Percentiles rank a stretch among this genome's conserved stretches.
These are phyloP conservation scores for Hypoxylon sp. DNA, from an alignment of 2,329 filamentous ascomycete genomes.

Conservation along the genomic window DNA sequence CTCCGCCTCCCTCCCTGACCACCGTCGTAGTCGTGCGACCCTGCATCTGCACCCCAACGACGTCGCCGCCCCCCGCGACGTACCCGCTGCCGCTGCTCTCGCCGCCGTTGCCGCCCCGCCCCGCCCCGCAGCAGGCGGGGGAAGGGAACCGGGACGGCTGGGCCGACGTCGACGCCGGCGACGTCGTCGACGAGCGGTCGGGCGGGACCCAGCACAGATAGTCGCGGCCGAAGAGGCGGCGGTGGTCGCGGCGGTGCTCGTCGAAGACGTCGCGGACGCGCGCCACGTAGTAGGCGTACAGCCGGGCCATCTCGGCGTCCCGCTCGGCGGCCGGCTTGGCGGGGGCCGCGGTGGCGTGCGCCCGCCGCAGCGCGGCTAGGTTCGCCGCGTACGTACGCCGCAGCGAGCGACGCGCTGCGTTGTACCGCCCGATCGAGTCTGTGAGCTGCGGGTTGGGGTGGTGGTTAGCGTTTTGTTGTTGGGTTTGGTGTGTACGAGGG, in stretches of 20 bases:
- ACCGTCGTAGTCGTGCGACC: background rate
- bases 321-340: constrained; percentile 6
- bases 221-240: constrained; percentile 23
- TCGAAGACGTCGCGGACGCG: constrained; percentile 27
- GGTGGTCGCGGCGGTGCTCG: constrained; percentile 24
- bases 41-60: background rate
- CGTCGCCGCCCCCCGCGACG: background rate
- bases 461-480: background rate
- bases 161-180: no score
- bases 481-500: background rate
- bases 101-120: background rate
- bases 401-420: constrained; percentile 24
- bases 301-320: constrained; percentile 14
- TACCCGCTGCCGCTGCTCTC: background rate
- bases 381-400: constrained; percentile 39
- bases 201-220: constrained; percentile 26
- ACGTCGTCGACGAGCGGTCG: no score
- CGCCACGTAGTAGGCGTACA: constrained; percentile 31
- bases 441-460: constrained; percentile 22
- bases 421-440: constrained; percentile 38
- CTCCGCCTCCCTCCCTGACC: constrained; percentile 2
- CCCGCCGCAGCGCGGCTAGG: constrained; percentile 27
- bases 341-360: constrained; percentile 27
- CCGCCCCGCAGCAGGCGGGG: background rate
- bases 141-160: no score